These are phyloP conservation scores for Ceriops zippeliana DNA, from an alignment of 345 rosid genomes.

Conservation along the genomic window DNA sequence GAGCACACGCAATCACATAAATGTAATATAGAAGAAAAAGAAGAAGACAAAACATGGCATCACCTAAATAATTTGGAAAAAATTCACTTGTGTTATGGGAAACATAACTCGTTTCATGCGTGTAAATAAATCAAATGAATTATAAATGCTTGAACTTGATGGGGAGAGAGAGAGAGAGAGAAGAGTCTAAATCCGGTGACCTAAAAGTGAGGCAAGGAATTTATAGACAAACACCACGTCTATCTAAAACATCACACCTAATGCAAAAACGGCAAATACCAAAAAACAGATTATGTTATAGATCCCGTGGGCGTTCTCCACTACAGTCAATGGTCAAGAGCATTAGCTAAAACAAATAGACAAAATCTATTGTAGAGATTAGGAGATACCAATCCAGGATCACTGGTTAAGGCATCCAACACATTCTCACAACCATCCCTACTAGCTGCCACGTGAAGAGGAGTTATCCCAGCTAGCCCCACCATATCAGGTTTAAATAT, in stretches of 20 bases:
- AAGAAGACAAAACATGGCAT: too few relatives aligned
- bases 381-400: conserved; percentile 70
- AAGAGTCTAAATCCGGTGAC: too few relatives aligned
- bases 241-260: neutral
- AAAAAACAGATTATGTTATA: neutral
- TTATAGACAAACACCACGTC: neutral
- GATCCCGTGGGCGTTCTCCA: neutral
- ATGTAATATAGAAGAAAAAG: too few relatives aligned
- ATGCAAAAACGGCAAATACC: neutral
- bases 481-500: conserved; percentile 75
- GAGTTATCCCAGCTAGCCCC: conserved; percentile 92
- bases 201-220: neutral
- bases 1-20: too few relatives aligned
- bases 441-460: conserved; percentile 95
- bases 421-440: conserved; percentile 85
- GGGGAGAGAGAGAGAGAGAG: too few relatives aligned
- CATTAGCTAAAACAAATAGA: neutral
- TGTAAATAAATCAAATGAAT: too few relatives aligned
- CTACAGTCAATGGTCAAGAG: neutral
- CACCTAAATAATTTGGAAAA: too few relatives aligned
- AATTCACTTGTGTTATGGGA: too few relatives aligned
- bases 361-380: neutral
- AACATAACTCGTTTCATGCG: too few relatives aligned
- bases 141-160: too few relatives aligned
- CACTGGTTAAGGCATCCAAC: conserved; percentile 78